These are phyloP conservation scores for Ocimum tenuiflorum DNA, from an alignment of 257 asterid species.

Conservation along the genomic window DNA sequence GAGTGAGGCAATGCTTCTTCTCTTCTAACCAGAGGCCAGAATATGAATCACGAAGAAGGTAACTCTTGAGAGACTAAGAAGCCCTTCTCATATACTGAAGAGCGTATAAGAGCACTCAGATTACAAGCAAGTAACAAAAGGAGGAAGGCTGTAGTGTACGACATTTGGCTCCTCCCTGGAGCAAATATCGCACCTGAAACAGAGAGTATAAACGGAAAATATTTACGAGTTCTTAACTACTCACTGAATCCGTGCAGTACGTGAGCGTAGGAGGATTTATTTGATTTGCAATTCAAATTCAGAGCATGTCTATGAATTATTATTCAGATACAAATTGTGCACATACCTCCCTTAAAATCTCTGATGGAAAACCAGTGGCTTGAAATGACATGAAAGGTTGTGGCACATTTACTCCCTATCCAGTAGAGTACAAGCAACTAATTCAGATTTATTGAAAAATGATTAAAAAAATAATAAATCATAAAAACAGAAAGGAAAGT, in stretches of 20 bases:
- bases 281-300: constrained; percentile 20
- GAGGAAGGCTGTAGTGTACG: constrained; percentile 58
- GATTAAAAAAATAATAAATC: neutral
- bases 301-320: neutral
- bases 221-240: constrained; percentile 33
- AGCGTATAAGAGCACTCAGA: constrained; percentile 46
- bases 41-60: constrained; percentile 42
- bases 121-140: constrained; percentile 45
- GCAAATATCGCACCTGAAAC: constrained; percentile 88
- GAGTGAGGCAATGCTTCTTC: constrained; percentile 54
- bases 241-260: constrained; percentile 33
- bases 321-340: neutral
- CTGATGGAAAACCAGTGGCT: constrained; percentile 68
- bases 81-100: constrained; percentile 60
- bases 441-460: constrained; percentile 18
- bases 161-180: constrained; percentile 90
- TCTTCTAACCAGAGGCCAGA: constrained; percentile 46
- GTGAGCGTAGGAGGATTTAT: constrained; percentile 15
- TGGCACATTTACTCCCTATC: constrained; percentile 74
- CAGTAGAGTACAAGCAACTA: constrained; percentile 15
- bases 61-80: constrained; percentile 44
- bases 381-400: constrained; percentile 63
- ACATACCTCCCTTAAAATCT: constrained; percentile 85
- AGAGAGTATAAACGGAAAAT: constrained; percentile 38
- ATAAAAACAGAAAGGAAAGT: neutral